These are phyloP conservation scores for Metschnikowia aberdeeniae DNA, from an alignment of 805 yeast genomes.

Conservation along the genomic window DNA sequence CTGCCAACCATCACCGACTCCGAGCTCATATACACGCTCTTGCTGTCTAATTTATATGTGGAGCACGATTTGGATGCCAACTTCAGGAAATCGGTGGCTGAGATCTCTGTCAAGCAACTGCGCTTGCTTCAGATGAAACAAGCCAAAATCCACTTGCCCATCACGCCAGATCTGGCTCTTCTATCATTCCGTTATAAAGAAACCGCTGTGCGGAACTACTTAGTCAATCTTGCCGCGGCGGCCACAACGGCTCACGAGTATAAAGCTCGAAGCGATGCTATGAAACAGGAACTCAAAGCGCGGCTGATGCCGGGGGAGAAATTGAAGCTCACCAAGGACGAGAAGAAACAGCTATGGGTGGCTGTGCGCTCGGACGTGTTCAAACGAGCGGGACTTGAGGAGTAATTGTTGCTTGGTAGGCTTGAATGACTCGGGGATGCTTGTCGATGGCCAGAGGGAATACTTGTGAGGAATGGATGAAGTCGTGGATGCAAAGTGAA, in stretches of 20 bases:
- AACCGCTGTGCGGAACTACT: conserved; percentile 46
- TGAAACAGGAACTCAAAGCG: conserved; percentile 25
- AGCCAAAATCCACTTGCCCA: conserved; percentile 21
- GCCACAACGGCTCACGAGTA: conserved; percentile 52
- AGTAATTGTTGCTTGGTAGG: conserved; percentile 7
- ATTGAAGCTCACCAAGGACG: conserved; percentile 34
- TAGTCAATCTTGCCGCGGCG: conserved; percentile 52
- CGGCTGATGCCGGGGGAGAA: conserved; percentile 16
- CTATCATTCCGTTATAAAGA: conserved; percentile 38
- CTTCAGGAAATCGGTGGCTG: conserved; percentile 47
- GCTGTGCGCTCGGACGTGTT: conserved; percentile 49
- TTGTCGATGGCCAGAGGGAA: too few relatives aligned
- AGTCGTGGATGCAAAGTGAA: too few relatives aligned
- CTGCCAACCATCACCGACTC: conserved; percentile 39
- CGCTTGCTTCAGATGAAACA: conserved; percentile 37
- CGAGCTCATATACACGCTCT: conserved; percentile 39
- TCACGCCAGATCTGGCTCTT: conserved; percentile 29
- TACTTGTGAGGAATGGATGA: too few relatives aligned
- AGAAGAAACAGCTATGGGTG: conserved; percentile 46
- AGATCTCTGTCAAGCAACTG: conserved; percentile 46
- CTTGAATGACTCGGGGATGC: too few relatives aligned
- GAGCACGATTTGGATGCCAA: conserved; percentile 45
- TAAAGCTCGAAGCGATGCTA: conserved; percentile 34
- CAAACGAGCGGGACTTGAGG: conserved; percentile 43
- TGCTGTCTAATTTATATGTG: conserved; percentile 41